Evolutionary conservation across 1,139 yeast genomes (phyloP).

Genomic region (Blastobotrys proliferans): DNA sequence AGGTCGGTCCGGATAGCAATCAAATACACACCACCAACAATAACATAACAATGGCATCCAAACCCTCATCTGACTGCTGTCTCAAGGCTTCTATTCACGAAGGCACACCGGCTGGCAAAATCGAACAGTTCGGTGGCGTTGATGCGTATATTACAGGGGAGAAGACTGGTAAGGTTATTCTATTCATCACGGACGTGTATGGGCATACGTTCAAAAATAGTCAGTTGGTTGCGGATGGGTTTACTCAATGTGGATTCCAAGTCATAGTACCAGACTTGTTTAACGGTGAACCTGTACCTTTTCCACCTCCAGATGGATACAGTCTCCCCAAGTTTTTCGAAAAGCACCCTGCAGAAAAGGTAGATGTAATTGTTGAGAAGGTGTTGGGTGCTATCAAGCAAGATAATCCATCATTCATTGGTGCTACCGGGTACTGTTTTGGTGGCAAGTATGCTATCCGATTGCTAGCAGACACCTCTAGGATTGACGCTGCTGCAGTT

Average conservation of each 20-base stretch:
- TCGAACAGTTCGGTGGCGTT: constrained; percentile 43
- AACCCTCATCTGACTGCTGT: constrained; percentile 31
- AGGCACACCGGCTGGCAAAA: constrained; percentile 42
- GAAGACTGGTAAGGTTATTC: constrained; percentile 40
- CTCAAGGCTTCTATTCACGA: constrained; percentile 28
- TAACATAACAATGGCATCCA: constrained; percentile 32
- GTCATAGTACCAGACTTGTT: constrained; percentile 75
- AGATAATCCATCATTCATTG: constrained; percentile 51
- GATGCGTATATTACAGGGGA: constrained; percentile 57
- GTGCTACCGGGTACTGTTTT: constrained; percentile 74
- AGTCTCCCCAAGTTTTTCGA: constrained; percentile 49
- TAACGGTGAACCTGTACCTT: constrained; percentile 46
- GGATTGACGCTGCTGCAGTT: constrained; percentile 56
- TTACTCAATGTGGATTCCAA: constrained; percentile 59
- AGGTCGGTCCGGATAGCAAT: too few relatives aligned
- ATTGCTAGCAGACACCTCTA: constrained; percentile 47
- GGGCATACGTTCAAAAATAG: constrained; percentile 59
- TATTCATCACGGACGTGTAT: constrained; percentile 63
- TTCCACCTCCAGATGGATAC: constrained; percentile 26
- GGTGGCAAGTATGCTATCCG: constrained; percentile 71
- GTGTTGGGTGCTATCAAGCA: constrained; percentile 44
- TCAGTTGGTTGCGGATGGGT: constrained; percentile 63
- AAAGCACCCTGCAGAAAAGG: constrained; percentile 48
- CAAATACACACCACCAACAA: too few relatives aligned
- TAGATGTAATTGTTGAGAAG: constrained; percentile 41